Evolutionary conservation across 1,284 basidiomycete species (phyloP).

Genomic region (Moesziomyces antarcticus): DNA sequence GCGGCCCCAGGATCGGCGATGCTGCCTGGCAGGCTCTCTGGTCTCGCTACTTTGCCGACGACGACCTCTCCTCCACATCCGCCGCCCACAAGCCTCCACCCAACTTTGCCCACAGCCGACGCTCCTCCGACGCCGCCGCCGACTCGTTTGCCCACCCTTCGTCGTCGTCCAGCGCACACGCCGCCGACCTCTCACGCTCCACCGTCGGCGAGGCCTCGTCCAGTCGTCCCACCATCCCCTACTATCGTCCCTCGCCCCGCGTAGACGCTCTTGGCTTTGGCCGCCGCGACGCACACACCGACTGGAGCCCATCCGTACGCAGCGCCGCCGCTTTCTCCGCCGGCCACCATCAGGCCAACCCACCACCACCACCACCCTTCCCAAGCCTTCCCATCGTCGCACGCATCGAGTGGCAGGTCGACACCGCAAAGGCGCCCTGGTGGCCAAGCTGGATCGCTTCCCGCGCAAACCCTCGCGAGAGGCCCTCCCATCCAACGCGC

Average conservation of each 20-base stretch:
- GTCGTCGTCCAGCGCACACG: constrained; percentile 5
- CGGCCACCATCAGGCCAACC: neutral
- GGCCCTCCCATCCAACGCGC: constrained; percentile 4
- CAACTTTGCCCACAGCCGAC: constrained; percentile 21
- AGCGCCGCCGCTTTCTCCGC: constrained; percentile 21
- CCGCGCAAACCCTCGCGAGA: neutral
- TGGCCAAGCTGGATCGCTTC: constrained; percentile 49
- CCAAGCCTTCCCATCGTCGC: constrained; percentile 61
- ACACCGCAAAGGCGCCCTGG: constrained; percentile 57
- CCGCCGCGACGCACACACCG: constrained; percentile 20
- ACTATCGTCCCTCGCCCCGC: constrained; percentile 28
- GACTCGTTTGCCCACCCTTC: constrained; percentile 16
- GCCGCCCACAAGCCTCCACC: constrained; percentile 8
- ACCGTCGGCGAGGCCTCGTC: constrained; percentile 18
- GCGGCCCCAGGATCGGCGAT: constrained; percentile 64
- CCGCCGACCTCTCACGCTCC: constrained; percentile 23
- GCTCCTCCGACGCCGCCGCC: constrained; percentile 6
- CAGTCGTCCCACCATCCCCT: constrained; percentile 21
- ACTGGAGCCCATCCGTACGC: constrained; percentile 30
- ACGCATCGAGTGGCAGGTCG: constrained; percentile 64
- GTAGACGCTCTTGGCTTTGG: constrained; percentile 15
- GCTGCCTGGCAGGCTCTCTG: constrained; percentile 62
- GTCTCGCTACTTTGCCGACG: constrained; percentile 58
- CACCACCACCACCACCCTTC: constrained; percentile 1
- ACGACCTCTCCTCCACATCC: constrained; percentile 17